Percentiles rank a stretch among this genome's conserved stretches.
These are phyloP conservation scores for Cryptococcus depauperatus DNA, from an alignment of 1,284 basidiomycete genomes.

Conservation along the genomic window DNA sequence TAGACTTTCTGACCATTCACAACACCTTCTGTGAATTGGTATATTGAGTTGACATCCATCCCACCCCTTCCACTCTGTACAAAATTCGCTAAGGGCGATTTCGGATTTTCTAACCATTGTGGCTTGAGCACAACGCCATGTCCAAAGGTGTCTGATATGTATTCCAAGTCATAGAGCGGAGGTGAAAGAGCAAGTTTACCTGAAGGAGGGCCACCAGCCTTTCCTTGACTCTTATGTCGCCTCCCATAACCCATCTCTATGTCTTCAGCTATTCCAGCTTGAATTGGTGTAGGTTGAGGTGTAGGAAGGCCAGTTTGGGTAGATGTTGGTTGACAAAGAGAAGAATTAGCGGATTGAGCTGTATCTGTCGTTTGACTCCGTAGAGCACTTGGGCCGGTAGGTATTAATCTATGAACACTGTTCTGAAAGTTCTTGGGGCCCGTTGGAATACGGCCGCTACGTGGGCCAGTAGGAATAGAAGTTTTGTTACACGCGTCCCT, in stretches of 20 bases:
- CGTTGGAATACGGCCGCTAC: conserved; percentile 6
- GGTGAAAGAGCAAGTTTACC: conserved; percentile 13
- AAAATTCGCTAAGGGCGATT: conserved; percentile 42
- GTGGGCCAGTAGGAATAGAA: not conserved
- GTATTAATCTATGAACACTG: conserved; percentile 3
- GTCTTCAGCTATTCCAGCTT: not conserved
- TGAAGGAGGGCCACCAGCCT: not conserved
- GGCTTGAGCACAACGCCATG: conserved; percentile 26
- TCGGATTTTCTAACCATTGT: conserved; percentile 42
- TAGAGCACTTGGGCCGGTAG: conserved; percentile 2
- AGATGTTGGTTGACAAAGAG: no score
- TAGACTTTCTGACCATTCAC: conserved; percentile 27
- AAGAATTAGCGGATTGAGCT: no score
- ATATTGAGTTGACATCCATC: conserved; percentile 25
- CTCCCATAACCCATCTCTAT: not conserved
- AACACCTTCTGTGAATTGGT: conserved; percentile 24
- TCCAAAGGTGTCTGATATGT: conserved; percentile 23
- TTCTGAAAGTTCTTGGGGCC: conserved; percentile 9
- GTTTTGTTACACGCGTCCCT: conserved; percentile 17
- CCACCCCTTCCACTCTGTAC: conserved; percentile 20
- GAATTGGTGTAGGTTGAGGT: not conserved
- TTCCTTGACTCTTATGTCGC: no score
- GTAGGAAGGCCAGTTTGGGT: no score
- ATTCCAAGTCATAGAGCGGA: conserved; percentile 22
- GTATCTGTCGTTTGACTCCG: no score